Conservation (phyloP, 2,329 filamentous ascomycete species). For the Beauveria pseudobassiana region DNA sequence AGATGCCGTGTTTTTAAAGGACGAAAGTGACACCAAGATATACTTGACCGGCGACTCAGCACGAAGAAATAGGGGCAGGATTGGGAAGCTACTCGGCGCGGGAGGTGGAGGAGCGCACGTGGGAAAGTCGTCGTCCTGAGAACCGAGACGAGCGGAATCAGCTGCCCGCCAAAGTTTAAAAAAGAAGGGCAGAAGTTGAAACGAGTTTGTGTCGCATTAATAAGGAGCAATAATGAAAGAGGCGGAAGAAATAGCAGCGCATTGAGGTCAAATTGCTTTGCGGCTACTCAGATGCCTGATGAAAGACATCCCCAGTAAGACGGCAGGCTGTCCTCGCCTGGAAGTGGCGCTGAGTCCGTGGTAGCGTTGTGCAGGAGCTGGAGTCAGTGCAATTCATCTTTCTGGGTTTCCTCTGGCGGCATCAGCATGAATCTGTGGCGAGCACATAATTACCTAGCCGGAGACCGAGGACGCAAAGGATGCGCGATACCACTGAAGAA, state of each 20-base stretch:
- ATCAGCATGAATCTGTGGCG: neutral
- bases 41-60: neutral
- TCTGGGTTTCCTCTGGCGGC: neutral
- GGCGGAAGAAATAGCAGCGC: neutral
- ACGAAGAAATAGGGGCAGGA: conserved; percentile 2
- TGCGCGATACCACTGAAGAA: neutral
- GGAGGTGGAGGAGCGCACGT: conserved; percentile 7
- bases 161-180: neutral
- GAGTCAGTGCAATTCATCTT: neutral
- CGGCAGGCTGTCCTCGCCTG: neutral
- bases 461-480: neutral
- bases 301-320: too few species aligned
- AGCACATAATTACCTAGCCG: neutral
- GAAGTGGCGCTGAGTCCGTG: neutral
- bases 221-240: neutral
- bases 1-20: neutral
- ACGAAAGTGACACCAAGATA: neutral
- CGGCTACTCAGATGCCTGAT: too few species aligned
- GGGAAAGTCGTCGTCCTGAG: conserved; percentile 4
- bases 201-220: too few species aligned
- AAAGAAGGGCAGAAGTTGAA: too few species aligned
- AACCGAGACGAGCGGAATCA: neutral
- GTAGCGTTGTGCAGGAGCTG: neutral
- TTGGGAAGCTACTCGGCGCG: neutral
- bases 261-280: too few species aligned